Evolutionary conservation across 805 yeast species (phyloP), one percentile per base, ranked within the genome.

Genomic region (Hermanozyma aechmeae): DNA sequence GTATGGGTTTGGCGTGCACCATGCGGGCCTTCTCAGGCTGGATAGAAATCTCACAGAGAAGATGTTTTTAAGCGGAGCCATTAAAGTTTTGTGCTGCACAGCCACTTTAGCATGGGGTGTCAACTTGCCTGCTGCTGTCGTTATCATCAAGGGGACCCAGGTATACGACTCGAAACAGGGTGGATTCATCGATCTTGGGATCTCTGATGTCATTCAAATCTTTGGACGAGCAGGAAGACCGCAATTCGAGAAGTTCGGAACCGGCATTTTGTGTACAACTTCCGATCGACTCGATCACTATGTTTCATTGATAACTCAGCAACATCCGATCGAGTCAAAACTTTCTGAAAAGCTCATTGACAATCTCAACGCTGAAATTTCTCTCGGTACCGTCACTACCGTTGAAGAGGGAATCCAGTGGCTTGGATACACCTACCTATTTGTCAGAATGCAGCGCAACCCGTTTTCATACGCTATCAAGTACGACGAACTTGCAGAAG

Each of bases 161-260:
- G 86, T 92, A 0, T 92, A 92, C 49, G 94, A 92, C 50, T 70
- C 97, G 0, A 84, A 87, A 50, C 80, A 79, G 30, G 98, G 98
- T 68, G 98, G 98, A 0, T 84, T 77, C 47, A 73, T 79, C 2
- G 98, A 92, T 49, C 61, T 93, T 23, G 97, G 97, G 2, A 89
- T 92, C 12, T 81, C 96, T 0, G 99, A 92, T 58, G 95, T 92
- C 23, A 81, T 93, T 37, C 99, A 92, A 61, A 92, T 92, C 40
- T 92, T 92, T 59, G 99, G 99, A 43, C 81, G 99, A 62, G 98
- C 98, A 16, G 99, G 99, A 58, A 76, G 99, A 57, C 99, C 99
- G 1, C 98, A 93, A 44, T 92, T 75, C 54, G 95, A 89, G 42
- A 73, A 73, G 32, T 79, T 71, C 47, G 99, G 98, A 66, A 83